Base-by-base conservation (phyloP, 1,139 yeast genomes). In the Pichia sp. region DNA sequence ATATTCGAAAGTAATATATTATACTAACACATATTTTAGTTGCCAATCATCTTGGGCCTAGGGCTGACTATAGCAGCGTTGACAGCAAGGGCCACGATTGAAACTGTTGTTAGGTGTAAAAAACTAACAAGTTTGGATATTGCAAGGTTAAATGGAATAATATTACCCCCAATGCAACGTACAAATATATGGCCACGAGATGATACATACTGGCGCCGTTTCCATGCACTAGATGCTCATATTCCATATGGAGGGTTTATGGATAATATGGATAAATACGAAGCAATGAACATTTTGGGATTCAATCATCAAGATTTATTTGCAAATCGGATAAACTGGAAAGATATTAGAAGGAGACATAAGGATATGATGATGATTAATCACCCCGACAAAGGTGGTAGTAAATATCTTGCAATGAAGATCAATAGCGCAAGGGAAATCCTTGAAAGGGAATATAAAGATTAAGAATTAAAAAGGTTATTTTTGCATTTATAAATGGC, bases 351-450 rank as follows among this genome's bases (percentile, higher is more conserved):
- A 49, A 69, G 71, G 47, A 68, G 79, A 53, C 88, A 85, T 62
- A 68, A 92, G 48, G 68, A 68, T 47, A 70, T 82, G 56, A 84
- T 85, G 85, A 68, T 82, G 46, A 59, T 70, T 46, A 86, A 79
- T 58, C 95, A 85, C 61, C 95, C 95, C 0, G 95, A 85, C 62
- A 75, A 73, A 54, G 82, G 85, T 7, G 95, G 95, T 0, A 80
- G 88, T 55, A 74, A 77, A 45, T 85, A 79, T 58, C 54, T 85
- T 43, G 81, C 87, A 3, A 80, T 80, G 71, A 83, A 85, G 61
- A 79, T 86, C 51, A 85, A 86, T 62, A 82, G 80, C 61, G 95
- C 95, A 1, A 79, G 78, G 54, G 87, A 81, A 41, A 63, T 82
- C 1, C 65, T 85, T 46, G 86, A 82, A 47, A 69, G 70, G 49